These are phyloP conservation scores for Penicillium sp. DNA, from an alignment of 2,329 filamentous ascomycete species.

Conservation along the genomic window DNA sequence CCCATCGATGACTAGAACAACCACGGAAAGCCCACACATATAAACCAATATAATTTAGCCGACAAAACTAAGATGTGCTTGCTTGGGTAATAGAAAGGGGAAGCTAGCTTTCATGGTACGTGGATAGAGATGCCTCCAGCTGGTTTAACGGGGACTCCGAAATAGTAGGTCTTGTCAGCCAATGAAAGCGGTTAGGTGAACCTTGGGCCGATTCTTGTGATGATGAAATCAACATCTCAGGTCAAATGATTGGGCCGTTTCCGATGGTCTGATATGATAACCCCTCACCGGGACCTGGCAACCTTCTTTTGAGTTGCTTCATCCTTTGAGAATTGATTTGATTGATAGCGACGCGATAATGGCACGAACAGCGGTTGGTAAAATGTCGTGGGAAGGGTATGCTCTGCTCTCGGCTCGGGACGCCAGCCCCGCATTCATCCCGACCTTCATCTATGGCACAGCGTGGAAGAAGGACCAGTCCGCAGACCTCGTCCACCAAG, in stretches of 20 bases:
- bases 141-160: not conserved
- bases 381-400: constrained; percentile 40
- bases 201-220: not conserved
- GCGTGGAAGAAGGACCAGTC: constrained; percentile 82
- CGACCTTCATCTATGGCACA: constrained; percentile 72
- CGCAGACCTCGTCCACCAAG: constrained; percentile 68
- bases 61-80: not conserved
- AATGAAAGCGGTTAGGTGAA: not conserved
- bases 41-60: not conserved
- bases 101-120: not conserved
- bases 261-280: not conserved
- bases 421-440: constrained; percentile 36
- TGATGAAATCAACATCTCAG: not conserved
- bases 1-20: not conserved
- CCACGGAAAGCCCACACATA: not conserved
- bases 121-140: not conserved
- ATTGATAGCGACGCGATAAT: constrained; percentile 12
- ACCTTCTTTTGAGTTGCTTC: not conserved
- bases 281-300: not conserved
- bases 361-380: constrained; percentile 30
- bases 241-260: not conserved
- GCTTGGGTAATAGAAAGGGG: not conserved
- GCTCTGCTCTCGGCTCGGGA: constrained; percentile 32
- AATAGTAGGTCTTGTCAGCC: not conserved
- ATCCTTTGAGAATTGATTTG: not conserved